phyloP scores from a whole-genome alignment of 768 basidiomycete genomes.

The Lyophyllum semitale region DNA sequence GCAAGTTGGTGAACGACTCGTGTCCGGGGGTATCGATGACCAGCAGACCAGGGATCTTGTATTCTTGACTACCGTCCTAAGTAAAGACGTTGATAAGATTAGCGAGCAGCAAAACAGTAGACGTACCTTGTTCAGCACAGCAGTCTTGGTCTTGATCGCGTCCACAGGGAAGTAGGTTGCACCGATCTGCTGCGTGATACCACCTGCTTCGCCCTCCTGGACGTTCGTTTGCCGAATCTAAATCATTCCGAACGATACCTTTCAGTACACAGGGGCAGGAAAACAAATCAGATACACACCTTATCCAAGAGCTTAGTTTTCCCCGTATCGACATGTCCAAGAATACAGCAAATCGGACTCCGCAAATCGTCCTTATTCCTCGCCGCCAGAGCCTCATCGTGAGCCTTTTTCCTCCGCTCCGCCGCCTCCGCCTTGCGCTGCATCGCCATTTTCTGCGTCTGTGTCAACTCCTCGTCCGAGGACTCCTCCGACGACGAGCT shows the following conservation, averaged over 20 bases:
- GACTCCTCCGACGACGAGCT: conserved; percentile 43
- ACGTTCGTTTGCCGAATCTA: conserved; percentile 99
- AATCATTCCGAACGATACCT: conserved; percentile 1
- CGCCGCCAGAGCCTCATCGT: conserved; percentile 83
- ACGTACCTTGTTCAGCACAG: conserved; percentile 83
- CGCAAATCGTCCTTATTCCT: conserved; percentile 88
- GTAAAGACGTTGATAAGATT: background rate
- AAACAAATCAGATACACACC: conserved; percentile 39
- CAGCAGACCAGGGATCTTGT: conserved; percentile 95
- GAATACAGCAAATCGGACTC: conserved; percentile 97
- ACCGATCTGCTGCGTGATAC: conserved; percentile 99
- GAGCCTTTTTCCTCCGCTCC: conserved; percentile 74
- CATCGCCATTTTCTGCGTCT: conserved; percentile 63
- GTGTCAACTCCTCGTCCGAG: conserved; percentile 69
- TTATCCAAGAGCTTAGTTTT: conserved; percentile 98
- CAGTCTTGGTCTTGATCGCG: conserved; percentile 91
- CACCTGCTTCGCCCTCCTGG: conserved; percentile 98
- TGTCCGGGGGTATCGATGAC: conserved; percentile 99
- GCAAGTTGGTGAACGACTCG: conserved; percentile 97
- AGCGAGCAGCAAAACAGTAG: background rate
- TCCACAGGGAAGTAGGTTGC: conserved; percentile 98
- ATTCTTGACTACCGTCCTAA: conserved; percentile 81
- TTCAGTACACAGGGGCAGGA: background rate
- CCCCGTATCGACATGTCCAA: conserved; percentile 99
- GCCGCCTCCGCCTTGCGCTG: conserved; percentile 85